phyloP scores from a whole-genome alignment of 768 basidiomycete genomes.

The Mycena metata region DNA sequence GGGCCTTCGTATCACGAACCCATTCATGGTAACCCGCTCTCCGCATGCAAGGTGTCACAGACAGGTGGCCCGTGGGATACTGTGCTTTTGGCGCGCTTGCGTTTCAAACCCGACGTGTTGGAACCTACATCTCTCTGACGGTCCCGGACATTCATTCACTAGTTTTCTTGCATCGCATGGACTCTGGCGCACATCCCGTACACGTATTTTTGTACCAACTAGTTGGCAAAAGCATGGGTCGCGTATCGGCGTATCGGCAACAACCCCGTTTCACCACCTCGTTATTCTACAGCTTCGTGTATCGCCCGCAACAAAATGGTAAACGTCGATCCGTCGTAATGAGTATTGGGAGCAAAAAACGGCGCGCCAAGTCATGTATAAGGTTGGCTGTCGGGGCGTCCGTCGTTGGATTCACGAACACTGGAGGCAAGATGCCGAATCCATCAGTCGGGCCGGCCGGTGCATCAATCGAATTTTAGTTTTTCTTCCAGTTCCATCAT shows the following conservation, averaged over 20 bases:
- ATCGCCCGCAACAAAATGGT: no score
- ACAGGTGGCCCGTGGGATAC: conserved; percentile 54
- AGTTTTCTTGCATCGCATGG: conserved; percentile 44
- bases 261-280: no score
- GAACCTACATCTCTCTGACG: conserved; percentile 58
- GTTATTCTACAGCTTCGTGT: no score
- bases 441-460: no score
- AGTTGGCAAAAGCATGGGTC: neutral
- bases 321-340: no score
- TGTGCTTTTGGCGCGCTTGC: conserved; percentile 62
- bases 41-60: conserved; percentile 60
- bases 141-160: conserved; percentile 3
- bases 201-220: conserved; percentile 4
- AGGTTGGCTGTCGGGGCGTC: no score
- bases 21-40: conserved; percentile 38
- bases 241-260: no score
- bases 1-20: conserved; percentile 55
- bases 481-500: conserved; percentile 41
- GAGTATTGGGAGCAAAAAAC: no score
- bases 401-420: no score
- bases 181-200: conserved; percentile 14
- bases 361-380: no score
- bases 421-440: no score
- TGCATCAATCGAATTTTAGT: no score
- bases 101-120: conserved; percentile 61